Base-by-base conservation (phyloP, 1,139 yeast genomes). In the Candida dubliniensis region DNA sequence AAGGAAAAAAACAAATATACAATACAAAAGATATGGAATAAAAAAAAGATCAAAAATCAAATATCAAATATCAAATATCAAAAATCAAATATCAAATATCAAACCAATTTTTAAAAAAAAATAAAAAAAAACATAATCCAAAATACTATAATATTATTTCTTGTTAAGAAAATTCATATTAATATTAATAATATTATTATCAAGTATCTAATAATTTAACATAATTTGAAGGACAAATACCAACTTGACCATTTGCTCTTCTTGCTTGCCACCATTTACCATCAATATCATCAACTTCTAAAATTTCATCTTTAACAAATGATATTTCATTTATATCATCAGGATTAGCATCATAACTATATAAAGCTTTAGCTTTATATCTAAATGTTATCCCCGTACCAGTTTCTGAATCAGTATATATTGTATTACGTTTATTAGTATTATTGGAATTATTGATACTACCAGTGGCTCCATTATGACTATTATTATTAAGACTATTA, bases 241-340 rank as follows among this genome's bases (percentile, higher is more conserved):
- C 99, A 42, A 89, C 87, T 63, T 90, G 95, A 39, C 99, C 99
- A 56, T 82, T 85, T 14, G 85, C 76, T 59, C 91, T 81, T 60
- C 87, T 81, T 31, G 96, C 98, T 67, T 90, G 96, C 98, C 98
- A 93, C 99, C 99, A 93, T 69, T 95, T 85, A 42, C 98, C 97
- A 53, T 88, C 89, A 47, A 89, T 87, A 60, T 93, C 98, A 56
- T 89, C 90, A 38, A 93, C 96, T 57, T 87, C 91, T 61, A 93
- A 77, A 25, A 90, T 72, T 64, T 93, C 99, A 48, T 93, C 97
- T 64, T 91, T 90, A 49, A 77, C 81, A 60, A 93, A 93, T 5
- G 96, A 86, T 35, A 93, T 80, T 67, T 93, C 99, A 60, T 93
- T 93, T 49, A 87, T 88, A 64, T 93, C 99, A 44, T 87, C 95